Evolutionary conservation across 345 rosid species (phyloP).

Genomic region (Geranium brycei): DNA sequence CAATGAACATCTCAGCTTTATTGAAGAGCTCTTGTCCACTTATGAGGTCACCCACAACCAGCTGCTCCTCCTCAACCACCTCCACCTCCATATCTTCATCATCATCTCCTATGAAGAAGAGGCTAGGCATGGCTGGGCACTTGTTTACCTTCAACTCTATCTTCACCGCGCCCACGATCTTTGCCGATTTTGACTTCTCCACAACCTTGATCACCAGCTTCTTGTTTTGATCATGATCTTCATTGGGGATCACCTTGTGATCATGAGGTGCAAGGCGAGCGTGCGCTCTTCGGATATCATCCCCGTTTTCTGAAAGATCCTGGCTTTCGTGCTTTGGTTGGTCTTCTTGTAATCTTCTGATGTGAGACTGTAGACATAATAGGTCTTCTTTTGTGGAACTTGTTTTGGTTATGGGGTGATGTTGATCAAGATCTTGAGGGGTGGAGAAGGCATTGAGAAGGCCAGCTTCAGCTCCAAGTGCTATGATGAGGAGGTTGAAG

Average conservation of each 20-base stretch:
- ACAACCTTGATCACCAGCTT: slow-evolving; percentile 7
- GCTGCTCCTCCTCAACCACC: slow-evolving; percentile 10
- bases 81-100: slow-evolving; percentile 3
- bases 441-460: slow-evolving; percentile 25
- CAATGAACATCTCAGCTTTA: slow-evolving; percentile 42
- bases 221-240: background rate
- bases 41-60: slow-evolving; percentile 14
- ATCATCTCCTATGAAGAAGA: slow-evolving; percentile 34
- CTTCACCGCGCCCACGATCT: slow-evolving; percentile 8
- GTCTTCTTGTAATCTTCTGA: slow-evolving; percentile 7
- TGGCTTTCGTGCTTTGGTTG: background rate
- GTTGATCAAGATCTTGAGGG: slow-evolving; percentile 9
- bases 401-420: no score
- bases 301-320: no score
- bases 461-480: slow-evolving; percentile 46
- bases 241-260: background rate
- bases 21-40: slow-evolving; percentile 33
- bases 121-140: slow-evolving; percentile 33
- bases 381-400: slow-evolving; percentile 16
- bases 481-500: slow-evolving; percentile 32
- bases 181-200: slow-evolving; percentile 19
- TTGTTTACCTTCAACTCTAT: slow-evolving; percentile 6
- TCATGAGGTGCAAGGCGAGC: background rate
- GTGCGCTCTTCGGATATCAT: no score
- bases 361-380: slow-evolving; percentile 3